Conservation (phyloP, 805 yeast genomes). For the Candida sonorensis region DNA sequence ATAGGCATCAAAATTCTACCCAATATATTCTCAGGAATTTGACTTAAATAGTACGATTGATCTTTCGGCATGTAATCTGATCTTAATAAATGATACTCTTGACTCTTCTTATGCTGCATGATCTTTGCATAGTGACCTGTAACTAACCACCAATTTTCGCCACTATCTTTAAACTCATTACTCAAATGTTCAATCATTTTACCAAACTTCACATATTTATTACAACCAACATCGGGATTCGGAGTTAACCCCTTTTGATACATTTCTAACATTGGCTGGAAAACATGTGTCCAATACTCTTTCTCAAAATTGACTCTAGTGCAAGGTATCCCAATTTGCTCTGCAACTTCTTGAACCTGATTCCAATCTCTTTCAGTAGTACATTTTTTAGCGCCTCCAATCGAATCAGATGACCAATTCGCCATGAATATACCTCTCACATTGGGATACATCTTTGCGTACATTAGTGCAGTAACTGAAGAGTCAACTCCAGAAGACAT, state of each 20-base stretch:
- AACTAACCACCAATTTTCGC: constrained; percentile 68
- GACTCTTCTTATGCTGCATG: constrained; percentile 27
- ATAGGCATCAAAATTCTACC: constrained; percentile 64
- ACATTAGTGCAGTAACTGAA: constrained; percentile 65
- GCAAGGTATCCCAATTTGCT: constrained; percentile 56
- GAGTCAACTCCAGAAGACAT: constrained; percentile 98
- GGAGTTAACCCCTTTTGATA: constrained; percentile 79
- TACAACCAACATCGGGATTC: constrained; percentile 91
- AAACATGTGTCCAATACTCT: constrained; percentile 91
- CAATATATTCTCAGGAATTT: constrained; percentile 42
- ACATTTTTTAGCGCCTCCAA: constrained; percentile 39
- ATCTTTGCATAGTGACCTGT: constrained; percentile 79
- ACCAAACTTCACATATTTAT: constrained; percentile 83
- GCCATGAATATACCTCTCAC: constrained; percentile 89
- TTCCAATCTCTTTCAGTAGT: constrained; percentile 79
- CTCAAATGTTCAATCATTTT: constrained; percentile 50
- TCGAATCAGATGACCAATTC: constrained; percentile 59
- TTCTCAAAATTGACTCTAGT: constrained; percentile 77
- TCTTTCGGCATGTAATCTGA: constrained; percentile 63
- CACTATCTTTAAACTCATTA: constrained; percentile 6
- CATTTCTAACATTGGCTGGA: constrained; percentile 79
- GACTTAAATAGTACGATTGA: constrained; percentile 85
- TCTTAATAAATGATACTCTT: constrained; percentile 43
- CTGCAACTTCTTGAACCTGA: constrained; percentile 64
- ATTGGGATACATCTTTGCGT: constrained; percentile 44